Conservation (phyloP, 2,329 filamentous ascomycete species). For the Lasiodiplodia hormozganensis region DNA sequence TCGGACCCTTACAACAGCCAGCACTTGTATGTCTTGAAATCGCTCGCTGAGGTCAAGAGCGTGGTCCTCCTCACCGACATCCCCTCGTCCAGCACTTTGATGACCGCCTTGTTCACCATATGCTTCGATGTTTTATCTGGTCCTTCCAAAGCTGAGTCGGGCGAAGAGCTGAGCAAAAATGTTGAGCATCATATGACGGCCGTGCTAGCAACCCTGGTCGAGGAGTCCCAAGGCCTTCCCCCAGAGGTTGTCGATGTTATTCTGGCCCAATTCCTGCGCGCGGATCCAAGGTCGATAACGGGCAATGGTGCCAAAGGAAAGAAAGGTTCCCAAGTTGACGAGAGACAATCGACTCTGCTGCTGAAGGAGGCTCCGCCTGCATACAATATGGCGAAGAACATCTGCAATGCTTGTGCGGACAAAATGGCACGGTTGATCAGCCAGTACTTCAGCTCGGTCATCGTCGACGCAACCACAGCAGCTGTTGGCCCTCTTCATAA, state of each 20-base stretch:
- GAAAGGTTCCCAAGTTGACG: conserved; percentile 63
- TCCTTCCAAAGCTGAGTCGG: conserved; percentile 74
- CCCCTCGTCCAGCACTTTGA: conserved; percentile 78
- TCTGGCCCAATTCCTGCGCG: conserved; percentile 92
- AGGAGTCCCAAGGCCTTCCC: conserved; percentile 80
- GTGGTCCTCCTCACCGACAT: conserved; percentile 91
- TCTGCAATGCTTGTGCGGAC: conserved; percentile 87
- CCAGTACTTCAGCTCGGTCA: conserved; percentile 96
- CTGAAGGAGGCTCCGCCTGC: conserved; percentile 88
- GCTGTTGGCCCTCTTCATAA: conserved; percentile 55
- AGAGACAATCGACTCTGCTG: conserved; percentile 82
- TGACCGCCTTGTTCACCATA: conserved; percentile 78
- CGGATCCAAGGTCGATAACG: conserved; percentile 69
- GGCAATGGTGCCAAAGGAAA: conserved; percentile 57
- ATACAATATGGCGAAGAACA: conserved; percentile 94
- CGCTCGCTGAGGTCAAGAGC: conserved; percentile 91
- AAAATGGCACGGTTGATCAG: conserved; percentile 95
- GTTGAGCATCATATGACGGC: conserved; percentile 92
- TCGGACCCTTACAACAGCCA: conserved; percentile 90
- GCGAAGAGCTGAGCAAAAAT: conserved; percentile 88
- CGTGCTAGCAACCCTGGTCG: conserved; percentile 82
- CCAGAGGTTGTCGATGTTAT: conserved; percentile 88
- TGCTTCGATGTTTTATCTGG: conserved; percentile 93
- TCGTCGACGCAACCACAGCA: conserved; percentile 75
- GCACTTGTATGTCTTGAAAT: conserved; percentile 88